These are phyloP conservation scores for Cyclotella cryptica DNA, from an alignment of 108 stramenopile genomes.

Conservation along the genomic window DNA sequence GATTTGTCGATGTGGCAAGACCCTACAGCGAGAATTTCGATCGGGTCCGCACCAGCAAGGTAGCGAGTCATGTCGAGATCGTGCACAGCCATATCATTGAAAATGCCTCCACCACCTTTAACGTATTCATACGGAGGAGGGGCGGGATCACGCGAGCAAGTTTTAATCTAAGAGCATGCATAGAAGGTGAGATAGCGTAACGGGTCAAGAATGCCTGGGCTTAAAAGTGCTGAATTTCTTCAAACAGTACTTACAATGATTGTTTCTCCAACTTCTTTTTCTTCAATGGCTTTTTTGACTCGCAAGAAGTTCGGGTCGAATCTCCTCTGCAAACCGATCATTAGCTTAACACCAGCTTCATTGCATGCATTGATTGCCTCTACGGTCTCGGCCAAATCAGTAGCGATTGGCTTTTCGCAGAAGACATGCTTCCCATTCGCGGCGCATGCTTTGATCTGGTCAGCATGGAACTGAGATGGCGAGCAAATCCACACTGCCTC, in stretches of 20 bases:
- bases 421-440: constrained; percentile 95
- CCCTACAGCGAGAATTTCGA: constrained; percentile 89
- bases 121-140: constrained; percentile 96
- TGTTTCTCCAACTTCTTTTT: constrained; percentile 89
- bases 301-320: constrained; percentile 96
- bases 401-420: constrained; percentile 97
- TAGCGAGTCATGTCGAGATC: constrained; percentile 97
- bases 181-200: not conserved
- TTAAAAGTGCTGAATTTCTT: not conserved
- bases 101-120: constrained; percentile 96
- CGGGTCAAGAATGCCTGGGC: not conserved
- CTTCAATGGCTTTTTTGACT: constrained; percentile 80
- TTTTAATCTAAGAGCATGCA: constrained; percentile 63
- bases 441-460: constrained; percentile 93
- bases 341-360: constrained; percentile 91
- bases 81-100: constrained; percentile 98
- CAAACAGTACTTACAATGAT: constrained; percentile 77
- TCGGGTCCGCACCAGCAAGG: constrained; percentile 91
- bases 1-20: constrained; percentile 95
- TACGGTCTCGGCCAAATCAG: constrained; percentile 93
- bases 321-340: constrained; percentile 95
- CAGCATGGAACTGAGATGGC: constrained; percentile 92
- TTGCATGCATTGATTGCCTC: constrained; percentile 95
- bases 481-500: constrained; percentile 99
- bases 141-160: constrained; percentile 93